Conservation (phyloP, 495 filamentous ascomycete genomes). For the Rusavskia elegans region DNA sequence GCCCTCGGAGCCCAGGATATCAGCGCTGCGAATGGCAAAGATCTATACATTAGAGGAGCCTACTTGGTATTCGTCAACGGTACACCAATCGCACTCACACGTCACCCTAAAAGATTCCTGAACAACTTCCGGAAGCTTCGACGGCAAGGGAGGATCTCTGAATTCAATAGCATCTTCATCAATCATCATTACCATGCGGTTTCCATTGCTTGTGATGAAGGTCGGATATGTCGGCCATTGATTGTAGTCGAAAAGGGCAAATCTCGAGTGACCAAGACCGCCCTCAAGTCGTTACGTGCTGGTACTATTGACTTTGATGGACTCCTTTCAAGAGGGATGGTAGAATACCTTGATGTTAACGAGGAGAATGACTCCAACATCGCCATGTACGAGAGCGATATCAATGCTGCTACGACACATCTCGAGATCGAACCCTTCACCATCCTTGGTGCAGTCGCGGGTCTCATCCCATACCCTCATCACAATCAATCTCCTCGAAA, state of each 20-base stretch:
- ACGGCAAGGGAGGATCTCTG: constrained; percentile 75
- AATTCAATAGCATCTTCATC: constrained; percentile 89
- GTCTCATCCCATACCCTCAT: constrained; percentile 93
- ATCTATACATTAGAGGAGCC: constrained; percentile 66
- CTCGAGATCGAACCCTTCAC: constrained; percentile 97
- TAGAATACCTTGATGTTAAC: constrained; percentile 96
- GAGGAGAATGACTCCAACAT: constrained; percentile 96
- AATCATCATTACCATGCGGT: constrained; percentile 83
- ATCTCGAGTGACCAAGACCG: constrained; percentile 57
- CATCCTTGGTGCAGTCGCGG: constrained; percentile 90
- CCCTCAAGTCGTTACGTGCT: constrained; percentile 61
- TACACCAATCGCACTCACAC: constrained; percentile 72
- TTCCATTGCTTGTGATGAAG: constrained; percentile 93
- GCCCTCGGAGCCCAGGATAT: constrained; percentile 69
- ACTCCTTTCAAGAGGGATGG: constrained; percentile 72
- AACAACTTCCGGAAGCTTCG: constrained; percentile 68
- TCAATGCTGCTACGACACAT: constrained; percentile 70
- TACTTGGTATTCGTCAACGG: constrained; percentile 93
- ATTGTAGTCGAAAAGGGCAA: constrained; percentile 83
- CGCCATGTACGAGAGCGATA: constrained; percentile 70
- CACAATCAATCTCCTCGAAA: constrained; percentile 99
- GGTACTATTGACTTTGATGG: constrained; percentile 81
- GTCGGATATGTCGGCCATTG: constrained; percentile 83
- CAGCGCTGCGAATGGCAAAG: constrained; percentile 50
- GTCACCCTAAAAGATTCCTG: constrained; percentile 69